Base-by-base conservation (phyloP, 106 monocot species). In the Dioscorea zingiberensis region DNA sequence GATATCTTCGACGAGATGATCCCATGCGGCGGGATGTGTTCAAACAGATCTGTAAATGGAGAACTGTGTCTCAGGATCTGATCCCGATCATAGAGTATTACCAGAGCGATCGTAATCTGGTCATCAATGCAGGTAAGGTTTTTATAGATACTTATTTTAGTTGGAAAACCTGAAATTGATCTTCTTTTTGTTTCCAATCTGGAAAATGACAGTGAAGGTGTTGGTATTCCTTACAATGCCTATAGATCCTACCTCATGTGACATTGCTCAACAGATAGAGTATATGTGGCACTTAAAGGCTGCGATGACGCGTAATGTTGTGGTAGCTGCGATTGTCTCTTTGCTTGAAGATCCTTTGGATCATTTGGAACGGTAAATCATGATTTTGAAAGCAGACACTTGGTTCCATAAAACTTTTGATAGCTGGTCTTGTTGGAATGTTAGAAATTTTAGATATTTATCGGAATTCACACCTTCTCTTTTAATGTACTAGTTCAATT, bases 181-280 rank as follows among this genome's bases (percentile, higher is more conserved):
- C 38, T 38, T 38, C 10, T 0, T 38, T 10, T 38, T 38, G 6
- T 38, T 38, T 38, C 10, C 38, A 8, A 10, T 6, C 38, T 38
- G 38, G 38, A 29, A 54, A 21, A 58, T 55, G 14, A 72, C 81
- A 92, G 98, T 98, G 62, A 98, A 98, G 69, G 82, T 98, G 24
- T 80, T 98, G 84, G 89, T 93, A 51, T 93, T 98, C 55, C 84
- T 98, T 16, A 93, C 93, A 0, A 88, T 98, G 93, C 93, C 98
- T 3, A 73, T 98, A 19, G 92, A 98, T 63, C 78, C 88, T 14
- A 47, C 71, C 1, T 92, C 97, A 1, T 83, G 86, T 24, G 78
- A 76, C 32, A 60, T 98, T 25, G 76, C 78, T 15, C 84, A 84
- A 19, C 97, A 98, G 73, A 80, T 86, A 18, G 89, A 93, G 71